Evolutionary conservation across 768 basidiomycete species (phyloP), one percentile per base, ranked within the genome.

Genomic region (Macrolepiota albuminosa): DNA sequence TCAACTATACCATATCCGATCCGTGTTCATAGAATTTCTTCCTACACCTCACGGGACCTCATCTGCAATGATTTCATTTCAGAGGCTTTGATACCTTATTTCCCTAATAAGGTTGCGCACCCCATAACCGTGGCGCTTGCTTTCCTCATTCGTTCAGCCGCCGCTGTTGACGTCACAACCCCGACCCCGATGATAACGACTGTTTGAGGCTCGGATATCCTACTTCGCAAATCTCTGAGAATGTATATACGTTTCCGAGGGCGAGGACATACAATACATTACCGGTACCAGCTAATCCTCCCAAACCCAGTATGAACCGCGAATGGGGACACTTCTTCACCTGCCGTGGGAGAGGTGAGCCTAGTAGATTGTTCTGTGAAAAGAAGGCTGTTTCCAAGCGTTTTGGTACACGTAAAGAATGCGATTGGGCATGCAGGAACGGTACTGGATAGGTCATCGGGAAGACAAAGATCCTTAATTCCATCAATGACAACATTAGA

Each of bases 391-490:
- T 82, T 85, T 29, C 91, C 91, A 18, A 94, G 78, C 3, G 91
- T 93, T 68, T 93, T 93, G 29, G 88, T 91, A 67, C 88, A 86
- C 13, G 88, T 88, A 66, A 93, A 68, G 72, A 91, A 94, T 11
- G 89, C 79, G 62, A 93, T 77, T 6, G 87, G 82, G 56, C 71
- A 70, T 34, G 57, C 66, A 49, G 52, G 49, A 18, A 33, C 52
- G 37, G 57, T 49, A 24, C 18, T 42, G 46, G 47, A 37, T 24
- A 58, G 62, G 55, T 51, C 43, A 24, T 48, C 51, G 11, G 62
- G 51, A 46, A 65, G 57, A 37, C 76, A 73, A 56, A 84, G 76
- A n/a, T 67, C 65, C 40, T 73, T 70, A 45, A 91, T 68, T 48
- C 71, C 72, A 11, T 75, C 69, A 24, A 90, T 62, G 63, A 87